These are phyloP conservation scores for Juncus inflexus DNA, from an alignment of 176 grass and related monocot genomes.

Conservation along the genomic window DNA sequence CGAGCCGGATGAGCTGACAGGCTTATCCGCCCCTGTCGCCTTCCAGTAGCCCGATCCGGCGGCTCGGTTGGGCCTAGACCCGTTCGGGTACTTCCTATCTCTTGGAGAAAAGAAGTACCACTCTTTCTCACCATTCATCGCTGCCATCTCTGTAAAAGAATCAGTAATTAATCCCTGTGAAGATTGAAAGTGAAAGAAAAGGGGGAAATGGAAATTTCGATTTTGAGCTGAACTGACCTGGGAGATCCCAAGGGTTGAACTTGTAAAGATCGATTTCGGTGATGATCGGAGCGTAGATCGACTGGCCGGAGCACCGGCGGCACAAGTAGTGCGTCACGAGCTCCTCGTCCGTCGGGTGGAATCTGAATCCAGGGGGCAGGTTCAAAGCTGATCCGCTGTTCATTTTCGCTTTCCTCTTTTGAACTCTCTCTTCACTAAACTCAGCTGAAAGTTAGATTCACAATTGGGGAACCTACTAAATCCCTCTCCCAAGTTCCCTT, in stretches of 20 bases:
- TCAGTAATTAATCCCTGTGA: neutral
- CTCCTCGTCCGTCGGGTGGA: constrained; percentile 95
- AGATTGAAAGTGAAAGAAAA: neutral
- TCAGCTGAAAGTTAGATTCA: neutral
- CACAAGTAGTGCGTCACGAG: constrained; percentile 82
- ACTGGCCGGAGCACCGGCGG: constrained; percentile 53
- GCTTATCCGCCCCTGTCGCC: constrained; percentile 91
- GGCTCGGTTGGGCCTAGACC: constrained; percentile 60
- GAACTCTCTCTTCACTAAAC: neutral
- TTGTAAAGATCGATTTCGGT: constrained; percentile 84
- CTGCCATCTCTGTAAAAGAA: constrained; percentile 39
- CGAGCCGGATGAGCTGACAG: constrained; percentile 51
- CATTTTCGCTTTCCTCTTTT: constrained; percentile 26
- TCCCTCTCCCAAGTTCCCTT: constrained; percentile 17
- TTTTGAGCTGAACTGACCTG: constrained; percentile 25
- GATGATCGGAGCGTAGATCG: constrained; percentile 46
- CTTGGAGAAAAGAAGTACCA: constrained; percentile 95
- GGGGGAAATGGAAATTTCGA: neutral
- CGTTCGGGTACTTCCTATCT: constrained; percentile 91
- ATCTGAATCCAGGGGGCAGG: constrained; percentile 80
- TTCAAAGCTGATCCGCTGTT: constrained; percentile 47
- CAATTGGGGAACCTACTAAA: neutral
- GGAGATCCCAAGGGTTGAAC: constrained; percentile 64
- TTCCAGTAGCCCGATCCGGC: constrained; percentile 86
- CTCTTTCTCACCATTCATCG: constrained; percentile 57